phyloP scores from a whole-genome alignment of 2,329 filamentous ascomycete genomes.

The Ceratocystis albifundus region DNA sequence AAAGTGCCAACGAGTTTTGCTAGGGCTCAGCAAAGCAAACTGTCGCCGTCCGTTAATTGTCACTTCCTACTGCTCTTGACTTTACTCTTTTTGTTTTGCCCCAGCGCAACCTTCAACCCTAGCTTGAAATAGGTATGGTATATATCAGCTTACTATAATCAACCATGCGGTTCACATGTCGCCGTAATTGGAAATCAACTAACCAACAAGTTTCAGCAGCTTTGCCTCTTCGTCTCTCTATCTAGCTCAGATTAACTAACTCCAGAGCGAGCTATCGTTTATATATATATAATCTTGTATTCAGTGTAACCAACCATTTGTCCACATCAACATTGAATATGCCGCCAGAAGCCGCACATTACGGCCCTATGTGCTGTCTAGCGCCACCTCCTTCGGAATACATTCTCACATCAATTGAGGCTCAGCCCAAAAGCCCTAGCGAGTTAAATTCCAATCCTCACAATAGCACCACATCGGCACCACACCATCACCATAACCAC shows the following conservation, averaged over 20 bases:
- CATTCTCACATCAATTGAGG: not conserved
- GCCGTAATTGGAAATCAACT: too few relatives aligned
- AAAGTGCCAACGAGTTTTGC: not conserved
- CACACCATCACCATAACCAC: not conserved
- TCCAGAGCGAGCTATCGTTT: not conserved
- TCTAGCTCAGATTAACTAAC: too few relatives aligned
- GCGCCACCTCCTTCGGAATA: slow-evolving; percentile 30
- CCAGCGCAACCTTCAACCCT: not conserved
- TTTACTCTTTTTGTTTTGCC: not conserved
- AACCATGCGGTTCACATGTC: too few relatives aligned
- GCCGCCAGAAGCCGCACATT: slow-evolving; percentile 7
- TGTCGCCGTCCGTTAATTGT: not conserved
- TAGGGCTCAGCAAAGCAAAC: not conserved
- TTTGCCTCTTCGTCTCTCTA: too few relatives aligned
- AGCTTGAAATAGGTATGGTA: too few relatives aligned
- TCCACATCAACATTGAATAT: not conserved
- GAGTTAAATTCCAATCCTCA: not conserved
- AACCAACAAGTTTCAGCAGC: too few relatives aligned
- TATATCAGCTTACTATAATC: too few relatives aligned
- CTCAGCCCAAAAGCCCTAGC: not conserved
- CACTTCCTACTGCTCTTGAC: not conserved
- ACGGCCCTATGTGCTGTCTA: slow-evolving; percentile 46
- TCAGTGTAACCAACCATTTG: not conserved
- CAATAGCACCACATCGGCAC: not conserved
- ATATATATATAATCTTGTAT: too few relatives aligned